These are phyloP conservation scores for Fomitopsis pinicola DNA, from an alignment of 1,284 basidiomycete genomes.

Conservation along the genomic window DNA sequence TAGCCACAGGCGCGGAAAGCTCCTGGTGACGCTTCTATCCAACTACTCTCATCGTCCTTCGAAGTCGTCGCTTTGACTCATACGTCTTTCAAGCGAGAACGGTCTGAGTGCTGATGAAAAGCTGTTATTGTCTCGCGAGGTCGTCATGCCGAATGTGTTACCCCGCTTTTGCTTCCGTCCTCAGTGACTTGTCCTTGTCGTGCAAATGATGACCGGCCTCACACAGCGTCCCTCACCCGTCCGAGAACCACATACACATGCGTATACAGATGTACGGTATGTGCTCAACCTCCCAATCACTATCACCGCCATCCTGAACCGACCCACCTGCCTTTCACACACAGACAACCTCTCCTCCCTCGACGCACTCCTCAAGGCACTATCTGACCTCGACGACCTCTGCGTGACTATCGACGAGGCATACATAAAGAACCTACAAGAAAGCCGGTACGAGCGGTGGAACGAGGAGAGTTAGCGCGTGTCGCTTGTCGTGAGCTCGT, in stretches of 20 bases:
- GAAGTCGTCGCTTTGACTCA: background rate
- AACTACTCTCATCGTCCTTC: background rate
- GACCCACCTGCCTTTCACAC: background rate
- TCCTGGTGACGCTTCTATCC: background rate
- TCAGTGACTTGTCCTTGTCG: background rate
- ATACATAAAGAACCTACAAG: slow-evolving; percentile 56
- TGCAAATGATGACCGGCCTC: background rate
- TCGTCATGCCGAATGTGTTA: background rate
- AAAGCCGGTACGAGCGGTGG: slow-evolving; percentile 58
- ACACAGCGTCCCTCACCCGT: slow-evolving; percentile 91
- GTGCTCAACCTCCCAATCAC: slow-evolving; percentile 29
- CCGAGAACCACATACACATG: slow-evolving; percentile 93
- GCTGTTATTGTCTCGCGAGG: background rate
- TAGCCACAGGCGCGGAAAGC: background rate
- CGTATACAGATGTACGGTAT: slow-evolving; percentile 98
- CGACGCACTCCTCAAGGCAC: slow-evolving; percentile 69
- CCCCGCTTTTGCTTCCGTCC: background rate
- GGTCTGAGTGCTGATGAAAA: too few species aligned
- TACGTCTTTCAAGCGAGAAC: too few species aligned
- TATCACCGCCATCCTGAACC: background rate
- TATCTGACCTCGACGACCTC: slow-evolving; percentile 72
- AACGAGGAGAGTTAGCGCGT: slow-evolving; percentile 53
- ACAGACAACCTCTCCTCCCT: slow-evolving; percentile 79
- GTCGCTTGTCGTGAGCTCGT: background rate
- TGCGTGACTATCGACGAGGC: slow-evolving; percentile 64